Percentiles rank a stretch among this genome's conserved stretches.
These are phyloP conservation scores for Lachnellula cervina DNA, from an alignment of 2,329 filamentous ascomycete genomes.

Conservation along the genomic window DNA sequence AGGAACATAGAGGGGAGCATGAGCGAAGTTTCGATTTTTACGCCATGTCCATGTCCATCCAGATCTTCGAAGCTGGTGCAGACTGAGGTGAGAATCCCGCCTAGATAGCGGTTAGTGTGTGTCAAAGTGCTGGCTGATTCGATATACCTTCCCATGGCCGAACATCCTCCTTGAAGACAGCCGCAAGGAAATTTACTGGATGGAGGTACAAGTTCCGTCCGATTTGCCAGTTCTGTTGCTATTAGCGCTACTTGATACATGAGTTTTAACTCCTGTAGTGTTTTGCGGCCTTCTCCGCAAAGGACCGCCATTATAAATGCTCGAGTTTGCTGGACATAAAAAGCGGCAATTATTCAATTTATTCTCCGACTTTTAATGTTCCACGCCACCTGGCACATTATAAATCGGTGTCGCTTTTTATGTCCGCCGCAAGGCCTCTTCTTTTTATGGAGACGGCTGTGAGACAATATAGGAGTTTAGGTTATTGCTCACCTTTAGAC, in stretches of 20 bases:
- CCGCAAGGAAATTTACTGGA: slow-evolving; percentile 57
- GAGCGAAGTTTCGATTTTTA: slow-evolving; percentile 70
- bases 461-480: neutral
- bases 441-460: too few relatives aligned
- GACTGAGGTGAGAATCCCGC: slow-evolving; percentile 71
- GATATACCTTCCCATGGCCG: slow-evolving; percentile 56
- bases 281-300: too few relatives aligned
- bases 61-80: slow-evolving; percentile 75
- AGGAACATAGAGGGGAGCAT: slow-evolving; percentile 68
- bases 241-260: slow-evolving; percentile 4
- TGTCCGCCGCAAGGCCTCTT: too few relatives aligned
- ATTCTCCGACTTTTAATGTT: too few relatives aligned
- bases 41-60: slow-evolving; percentile 74
- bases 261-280: neutral
- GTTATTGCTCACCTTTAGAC: slow-evolving; percentile 51
- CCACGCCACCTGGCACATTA: too few relatives aligned
- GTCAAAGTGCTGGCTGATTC: neutral
- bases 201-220: slow-evolving; percentile 80
- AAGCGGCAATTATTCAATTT: too few relatives aligned
- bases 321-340: too few relatives aligned
- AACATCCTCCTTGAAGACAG: slow-evolving; percentile 64
- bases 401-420: too few relatives aligned
- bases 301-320: too few relatives aligned
- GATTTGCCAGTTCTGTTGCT: slow-evolving; percentile 62
- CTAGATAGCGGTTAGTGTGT: slow-evolving; percentile 23